phyloP scores from a whole-genome alignment of 805 yeast genomes.

The Lipomyces sp. region DNA sequence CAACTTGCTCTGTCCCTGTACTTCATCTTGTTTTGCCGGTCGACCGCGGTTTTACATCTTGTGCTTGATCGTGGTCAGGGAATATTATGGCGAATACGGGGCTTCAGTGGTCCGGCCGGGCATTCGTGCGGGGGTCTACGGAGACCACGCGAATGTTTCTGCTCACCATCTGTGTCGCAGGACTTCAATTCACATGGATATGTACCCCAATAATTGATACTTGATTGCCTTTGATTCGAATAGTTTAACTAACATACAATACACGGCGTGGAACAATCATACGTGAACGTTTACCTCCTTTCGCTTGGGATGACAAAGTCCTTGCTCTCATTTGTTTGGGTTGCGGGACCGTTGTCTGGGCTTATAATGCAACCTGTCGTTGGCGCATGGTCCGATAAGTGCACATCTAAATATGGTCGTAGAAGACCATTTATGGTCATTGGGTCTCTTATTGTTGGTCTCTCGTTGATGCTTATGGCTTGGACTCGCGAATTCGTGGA shows the following conservation, averaged over 20 bases:
- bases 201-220: slow-evolving; percentile 28
- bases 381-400: slow-evolving; percentile 57
- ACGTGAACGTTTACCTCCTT: slow-evolving; percentile 44
- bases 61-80: no score
- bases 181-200: slow-evolving; percentile 64
- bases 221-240: neutral
- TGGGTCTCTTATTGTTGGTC: slow-evolving; percentile 51
- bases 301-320: slow-evolving; percentile 59
- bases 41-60: neutral
- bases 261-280: slow-evolving; percentile 29
- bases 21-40: neutral
- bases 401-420: slow-evolving; percentile 48
- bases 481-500: slow-evolving; percentile 47
- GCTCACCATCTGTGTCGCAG: slow-evolving; percentile 52
- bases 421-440: slow-evolving; percentile 56
- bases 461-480: slow-evolving; percentile 47
- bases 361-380: slow-evolving; percentile 62
- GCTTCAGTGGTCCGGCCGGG: slow-evolving; percentile 27
- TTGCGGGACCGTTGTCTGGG: slow-evolving; percentile 67
- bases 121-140: slow-evolving; percentile 27
- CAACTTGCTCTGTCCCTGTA: no score
- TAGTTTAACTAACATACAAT: slow-evolving; percentile 2
- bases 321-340: slow-evolving; percentile 57
- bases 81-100: no score
- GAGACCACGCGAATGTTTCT: slow-evolving; percentile 42